phyloP scores from a whole-genome alignment of 2,329 filamentous ascomycete genomes.

The Emmonsia crescens region DNA sequence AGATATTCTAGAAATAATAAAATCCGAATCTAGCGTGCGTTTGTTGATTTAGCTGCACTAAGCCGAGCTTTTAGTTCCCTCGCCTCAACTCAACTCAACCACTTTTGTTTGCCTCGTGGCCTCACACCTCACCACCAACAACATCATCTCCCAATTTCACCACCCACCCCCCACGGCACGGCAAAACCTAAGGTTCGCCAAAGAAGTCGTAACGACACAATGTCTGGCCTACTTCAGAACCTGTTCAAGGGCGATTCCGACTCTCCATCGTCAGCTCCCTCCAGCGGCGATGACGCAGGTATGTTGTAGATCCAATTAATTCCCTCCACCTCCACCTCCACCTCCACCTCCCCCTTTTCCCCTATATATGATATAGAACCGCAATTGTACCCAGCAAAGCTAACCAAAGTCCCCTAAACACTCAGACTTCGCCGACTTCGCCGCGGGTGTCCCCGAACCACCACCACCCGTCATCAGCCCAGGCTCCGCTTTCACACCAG shows the following conservation, averaged over 20 bases:
- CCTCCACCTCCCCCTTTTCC: no score
- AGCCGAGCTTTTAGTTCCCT: background rate
- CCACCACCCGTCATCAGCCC: conserved; percentile 20
- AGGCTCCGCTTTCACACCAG: conserved; percentile 5
- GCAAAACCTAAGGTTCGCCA: background rate
- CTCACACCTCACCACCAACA: background rate
- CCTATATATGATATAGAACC: background rate
- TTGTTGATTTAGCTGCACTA: background rate
- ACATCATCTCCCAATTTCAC: background rate
- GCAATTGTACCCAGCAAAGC: background rate
- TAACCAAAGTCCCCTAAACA: conserved; percentile 49
- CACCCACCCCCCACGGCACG: background rate
- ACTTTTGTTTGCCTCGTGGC: background rate
- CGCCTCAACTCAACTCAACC: background rate
- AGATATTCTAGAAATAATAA: no score
- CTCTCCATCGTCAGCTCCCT: conserved; percentile 13
- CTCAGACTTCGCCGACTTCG: conserved; percentile 79
- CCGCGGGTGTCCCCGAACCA: conserved; percentile 64
- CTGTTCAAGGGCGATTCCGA: conserved; percentile 16
- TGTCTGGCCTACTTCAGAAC: conserved; percentile 18
- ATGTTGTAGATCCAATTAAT: conserved; percentile 3
- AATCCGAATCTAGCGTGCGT: background rate
- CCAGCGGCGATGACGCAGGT: conserved; percentile 16
- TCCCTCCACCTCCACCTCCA: background rate
- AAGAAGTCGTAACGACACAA: conserved; percentile 5